These are phyloP conservation scores for Paramecium sexaurelia DNA, from an alignment of 73 alveolate species.

Conservation along the genomic window DNA sequence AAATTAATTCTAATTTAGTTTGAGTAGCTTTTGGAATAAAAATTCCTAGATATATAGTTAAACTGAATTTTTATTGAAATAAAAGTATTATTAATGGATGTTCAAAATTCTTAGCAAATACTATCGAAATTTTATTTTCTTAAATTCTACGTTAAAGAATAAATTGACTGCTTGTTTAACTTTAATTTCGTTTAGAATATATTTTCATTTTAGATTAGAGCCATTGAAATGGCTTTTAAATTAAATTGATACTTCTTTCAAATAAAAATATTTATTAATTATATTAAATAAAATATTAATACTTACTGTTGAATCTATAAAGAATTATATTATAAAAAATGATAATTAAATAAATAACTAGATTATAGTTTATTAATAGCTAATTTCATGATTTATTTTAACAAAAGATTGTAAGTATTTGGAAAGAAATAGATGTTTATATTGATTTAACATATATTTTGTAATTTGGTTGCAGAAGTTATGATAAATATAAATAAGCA, in stretches of 20 bases:
- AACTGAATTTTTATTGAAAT: conserved; percentile 46
- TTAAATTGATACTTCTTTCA: too few relatives aligned
- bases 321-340: too few relatives aligned
- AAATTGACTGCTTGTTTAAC: conserved; percentile 85
- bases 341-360: conserved; percentile 66
- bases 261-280: too few relatives aligned
- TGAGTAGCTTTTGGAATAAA: conserved; percentile 69
- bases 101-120: conserved; percentile 70
- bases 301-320: too few relatives aligned
- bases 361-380: conserved; percentile 92
- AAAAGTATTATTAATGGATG: conserved; percentile 68
- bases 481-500: conserved; percentile 83
- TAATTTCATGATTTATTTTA: conserved; percentile 87
- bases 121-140: conserved; percentile 76
- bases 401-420: conserved; percentile 68
- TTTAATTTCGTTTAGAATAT: conserved; percentile 87
- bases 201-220: conserved; percentile 83
- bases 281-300: too few relatives aligned
- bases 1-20: background rate
- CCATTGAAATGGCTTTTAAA: too few relatives aligned
- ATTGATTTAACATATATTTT: conserved; percentile 85
- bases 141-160: conserved; percentile 76
- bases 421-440: conserved; percentile 72
- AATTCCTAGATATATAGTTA: conserved; percentile 71
- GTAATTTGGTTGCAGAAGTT: conserved; percentile 90